These are phyloP conservation scores for Pythium brassicae DNA, from an alignment of 352 stramenopile species.

Conservation along the genomic window DNA sequence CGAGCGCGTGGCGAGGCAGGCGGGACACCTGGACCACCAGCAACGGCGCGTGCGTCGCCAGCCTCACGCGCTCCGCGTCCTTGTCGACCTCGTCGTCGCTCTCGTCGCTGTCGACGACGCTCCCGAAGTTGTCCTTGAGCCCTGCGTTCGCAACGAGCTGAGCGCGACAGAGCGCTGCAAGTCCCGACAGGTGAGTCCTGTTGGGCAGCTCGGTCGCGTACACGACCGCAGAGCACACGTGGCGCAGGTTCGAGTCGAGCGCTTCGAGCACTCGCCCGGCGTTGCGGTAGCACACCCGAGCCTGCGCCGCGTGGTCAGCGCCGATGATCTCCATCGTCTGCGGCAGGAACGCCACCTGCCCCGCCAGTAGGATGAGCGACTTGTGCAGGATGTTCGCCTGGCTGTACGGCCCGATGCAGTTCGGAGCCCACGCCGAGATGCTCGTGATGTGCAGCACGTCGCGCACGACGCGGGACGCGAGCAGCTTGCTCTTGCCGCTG, in stretches of 20 bases:
- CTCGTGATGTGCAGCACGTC: slow-evolving; percentile 96
- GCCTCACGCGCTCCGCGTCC: slow-evolving; percentile 28
- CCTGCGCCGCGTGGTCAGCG: slow-evolving; percentile 33
- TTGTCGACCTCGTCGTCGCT: slow-evolving; percentile 79
- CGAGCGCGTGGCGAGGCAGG: slow-evolving; percentile 59
- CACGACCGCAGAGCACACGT: slow-evolving; percentile 61
- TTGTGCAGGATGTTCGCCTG: slow-evolving; percentile 94
- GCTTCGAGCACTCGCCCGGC: slow-evolving; percentile 64
- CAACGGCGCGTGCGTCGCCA: slow-evolving; percentile 49
- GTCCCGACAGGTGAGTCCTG: background rate
- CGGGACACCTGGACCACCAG: slow-evolving; percentile 63
- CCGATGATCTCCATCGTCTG: slow-evolving; percentile 91
- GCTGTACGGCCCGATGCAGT: slow-evolving; percentile 98
- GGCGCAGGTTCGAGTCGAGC: slow-evolving; percentile 74
- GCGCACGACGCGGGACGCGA: slow-evolving; percentile 47
- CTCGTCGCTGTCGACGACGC: slow-evolving; percentile 60
- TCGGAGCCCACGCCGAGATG: slow-evolving; percentile 95
- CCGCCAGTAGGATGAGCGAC: slow-evolving; percentile 92
- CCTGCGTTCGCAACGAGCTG: slow-evolving; percentile 44
- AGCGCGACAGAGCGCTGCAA: slow-evolving; percentile 11
- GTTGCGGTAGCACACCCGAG: slow-evolving; percentile 58
- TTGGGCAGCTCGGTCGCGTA: slow-evolving; percentile 30
- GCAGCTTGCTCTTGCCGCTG: slow-evolving; percentile 56
- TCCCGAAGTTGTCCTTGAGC: slow-evolving; percentile 51
- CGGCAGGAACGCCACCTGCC: slow-evolving; percentile 96